These are phyloP conservation scores for Aspergillus incahuasiensis DNA, from an alignment of 495 filamentous ascomycete genomes.

Conservation along the genomic window DNA sequence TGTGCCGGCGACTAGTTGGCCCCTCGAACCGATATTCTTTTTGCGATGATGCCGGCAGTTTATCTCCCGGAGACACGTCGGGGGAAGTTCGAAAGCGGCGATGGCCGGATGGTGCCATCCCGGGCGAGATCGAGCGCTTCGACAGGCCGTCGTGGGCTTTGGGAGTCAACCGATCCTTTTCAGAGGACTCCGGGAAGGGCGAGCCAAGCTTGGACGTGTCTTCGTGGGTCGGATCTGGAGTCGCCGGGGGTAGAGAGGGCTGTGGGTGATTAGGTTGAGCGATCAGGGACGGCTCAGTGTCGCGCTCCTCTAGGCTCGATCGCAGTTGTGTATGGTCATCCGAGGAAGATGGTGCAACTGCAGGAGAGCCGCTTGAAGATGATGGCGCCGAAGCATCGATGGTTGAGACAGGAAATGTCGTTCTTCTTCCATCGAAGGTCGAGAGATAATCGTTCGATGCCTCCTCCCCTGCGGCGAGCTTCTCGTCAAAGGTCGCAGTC, in stretches of 20 bases:
- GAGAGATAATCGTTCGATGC: conserved; percentile 20
- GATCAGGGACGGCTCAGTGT: conserved; percentile 21
- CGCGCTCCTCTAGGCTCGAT: conserved; percentile 33
- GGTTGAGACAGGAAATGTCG: conserved; percentile 19
- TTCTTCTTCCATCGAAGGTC: conserved; percentile 25
- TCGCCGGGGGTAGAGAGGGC: conserved; percentile 18
- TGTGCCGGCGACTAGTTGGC: conserved; percentile 18
- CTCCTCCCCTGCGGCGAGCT: conserved; percentile 8
- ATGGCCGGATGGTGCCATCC: conserved; percentile 23
- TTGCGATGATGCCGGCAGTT: conserved; percentile 19
- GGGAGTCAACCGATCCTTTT: conserved; percentile 24
- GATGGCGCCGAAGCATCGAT: conserved; percentile 20
- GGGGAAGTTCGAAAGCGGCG: conserved; percentile 35
- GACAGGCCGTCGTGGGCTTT: conserved; percentile 20
- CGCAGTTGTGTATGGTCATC: conserved; percentile 30
- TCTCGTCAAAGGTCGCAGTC: conserved; percentile 20
- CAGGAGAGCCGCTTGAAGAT: conserved; percentile 31
- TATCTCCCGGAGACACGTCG: conserved; percentile 29
- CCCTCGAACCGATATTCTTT: conserved; percentile 28
- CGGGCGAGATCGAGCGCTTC: conserved; percentile 30
- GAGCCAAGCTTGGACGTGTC: conserved; percentile 34
- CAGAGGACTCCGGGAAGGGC: conserved; percentile 36
- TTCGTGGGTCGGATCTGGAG: conserved; percentile 26
- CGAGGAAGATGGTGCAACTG: conserved; percentile 23
- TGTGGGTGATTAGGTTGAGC: conserved; percentile 30